Evolutionary conservation across 106 monocot genomes (phyloP).

Genomic region (Iris macrosiphon): DNA sequence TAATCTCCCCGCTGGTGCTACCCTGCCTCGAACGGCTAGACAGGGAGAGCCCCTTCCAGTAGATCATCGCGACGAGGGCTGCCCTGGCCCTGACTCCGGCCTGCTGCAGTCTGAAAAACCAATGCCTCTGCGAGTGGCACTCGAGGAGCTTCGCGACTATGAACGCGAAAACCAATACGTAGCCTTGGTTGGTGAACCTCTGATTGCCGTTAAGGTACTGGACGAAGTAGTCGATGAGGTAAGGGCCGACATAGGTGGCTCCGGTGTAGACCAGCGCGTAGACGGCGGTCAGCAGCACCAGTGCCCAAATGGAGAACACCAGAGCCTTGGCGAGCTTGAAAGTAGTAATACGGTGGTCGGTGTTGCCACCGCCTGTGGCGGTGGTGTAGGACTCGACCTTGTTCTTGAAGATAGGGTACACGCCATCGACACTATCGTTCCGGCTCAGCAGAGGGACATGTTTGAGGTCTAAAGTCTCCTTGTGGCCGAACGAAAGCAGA

Average conservation of each 20-base stretch:
- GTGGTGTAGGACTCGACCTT: slow-evolving; percentile 15
- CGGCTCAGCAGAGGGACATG: slow-evolving; percentile 38
- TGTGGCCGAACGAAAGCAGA: slow-evolving; percentile 37
- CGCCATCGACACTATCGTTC: slow-evolving; percentile 17
- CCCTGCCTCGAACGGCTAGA: slow-evolving; percentile 63
- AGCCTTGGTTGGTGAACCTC: slow-evolving; percentile 46
- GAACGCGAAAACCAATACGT: slow-evolving; percentile 54
- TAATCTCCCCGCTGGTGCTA: slow-evolving; percentile 68
- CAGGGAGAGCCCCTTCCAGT: slow-evolving; percentile 66
- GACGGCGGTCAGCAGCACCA: slow-evolving; percentile 16
- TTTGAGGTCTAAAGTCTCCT: slow-evolving; percentile 34
- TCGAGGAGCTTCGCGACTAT: slow-evolving; percentile 69
- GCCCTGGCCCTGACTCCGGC: slow-evolving; percentile 43
- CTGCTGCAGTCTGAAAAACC: slow-evolving; percentile 70
- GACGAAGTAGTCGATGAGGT: slow-evolving; percentile 34
- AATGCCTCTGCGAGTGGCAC: slow-evolving; percentile 66
- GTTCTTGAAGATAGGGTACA: slow-evolving; percentile 19
- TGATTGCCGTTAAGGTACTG: slow-evolving; percentile 29
- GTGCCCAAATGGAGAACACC: slow-evolving; percentile 15
- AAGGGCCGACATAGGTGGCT: slow-evolving; percentile 32
- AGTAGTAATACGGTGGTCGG: not conserved
- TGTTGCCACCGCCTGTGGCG: not conserved
- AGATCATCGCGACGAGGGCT: slow-evolving; percentile 58
- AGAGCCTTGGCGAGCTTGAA: slow-evolving; percentile 17
- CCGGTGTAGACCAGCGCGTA: slow-evolving; percentile 19